A percentile compares a stretch with the other conserved stretches of the same genome.
Conservation (phyloP, 192 early-diverging fungal genomes). For the Coemansia sp. region DNA sequence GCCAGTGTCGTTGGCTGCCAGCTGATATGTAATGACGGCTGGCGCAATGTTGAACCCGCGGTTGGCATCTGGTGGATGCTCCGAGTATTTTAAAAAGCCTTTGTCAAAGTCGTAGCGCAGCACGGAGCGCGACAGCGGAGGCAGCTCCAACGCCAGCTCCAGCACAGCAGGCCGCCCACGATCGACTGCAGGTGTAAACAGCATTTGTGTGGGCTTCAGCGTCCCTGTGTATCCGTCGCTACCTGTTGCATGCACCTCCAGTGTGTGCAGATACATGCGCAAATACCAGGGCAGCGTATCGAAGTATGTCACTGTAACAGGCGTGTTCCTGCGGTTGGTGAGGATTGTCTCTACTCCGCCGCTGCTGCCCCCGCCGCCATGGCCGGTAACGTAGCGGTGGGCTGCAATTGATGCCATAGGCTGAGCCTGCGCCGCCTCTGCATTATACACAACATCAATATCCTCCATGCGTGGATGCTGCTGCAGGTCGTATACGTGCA, state of each 20-base stretch:
- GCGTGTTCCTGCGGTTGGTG: constrained; percentile 59
- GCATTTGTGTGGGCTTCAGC: constrained; percentile 20
- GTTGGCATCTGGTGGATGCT: constrained; percentile 95
- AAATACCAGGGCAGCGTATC: constrained; percentile 92
- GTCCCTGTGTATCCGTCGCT: constrained; percentile 5
- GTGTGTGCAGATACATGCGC: constrained; percentile 85
- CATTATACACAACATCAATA: constrained; percentile 11
- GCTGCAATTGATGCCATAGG: constrained; percentile 11
- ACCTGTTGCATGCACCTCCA: constrained; percentile 50
- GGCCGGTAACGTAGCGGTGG: constrained; percentile 57
- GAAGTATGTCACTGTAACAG: constrained; percentile 59
- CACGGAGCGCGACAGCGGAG: constrained; percentile 64
- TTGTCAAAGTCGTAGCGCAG: constrained; percentile 84
- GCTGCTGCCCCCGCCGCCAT: constrained; percentile 68
- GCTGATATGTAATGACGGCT: constrained; percentile 56
- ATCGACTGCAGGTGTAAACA: constrained; percentile 72
- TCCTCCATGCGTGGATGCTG: constrained; percentile 10
- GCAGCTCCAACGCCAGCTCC: constrained; percentile 68
- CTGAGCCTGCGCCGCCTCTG: background rate
- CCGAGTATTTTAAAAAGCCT: constrained; percentile 90
- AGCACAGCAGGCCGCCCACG: constrained; percentile 78
- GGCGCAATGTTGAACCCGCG: constrained; percentile 90
- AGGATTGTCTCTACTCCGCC: constrained; percentile 77
- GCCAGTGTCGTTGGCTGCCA: constrained; percentile 16
- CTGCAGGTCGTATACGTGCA: constrained; percentile 28